Base-by-base conservation (phyloP, 768 basidiomycete genomes). In the Rossbeevera mucosa region DNA sequence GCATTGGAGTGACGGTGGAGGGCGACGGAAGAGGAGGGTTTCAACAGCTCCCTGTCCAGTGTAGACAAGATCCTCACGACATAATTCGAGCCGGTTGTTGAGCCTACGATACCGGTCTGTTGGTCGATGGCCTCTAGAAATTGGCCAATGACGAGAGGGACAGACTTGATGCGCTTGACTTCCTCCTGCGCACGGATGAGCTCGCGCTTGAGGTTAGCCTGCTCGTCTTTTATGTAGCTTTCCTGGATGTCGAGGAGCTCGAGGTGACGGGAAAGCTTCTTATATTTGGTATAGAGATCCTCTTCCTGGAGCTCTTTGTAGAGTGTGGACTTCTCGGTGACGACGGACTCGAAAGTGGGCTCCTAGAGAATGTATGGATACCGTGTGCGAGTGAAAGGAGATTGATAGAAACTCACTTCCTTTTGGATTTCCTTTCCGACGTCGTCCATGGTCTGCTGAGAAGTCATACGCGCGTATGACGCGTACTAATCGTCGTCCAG, bases 51-150 rank as follows among this genome's bases (percentile, higher is more conserved):
- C 56, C 95, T 85, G 74, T 99, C 96, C 44, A 99, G 79, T 2
- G 96, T 99, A 2, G 92, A 94, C 25, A 99, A 79, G 51, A 99
- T 98, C 56, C 96, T 84, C 61, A 98, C 95, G 47, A 99, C 94
- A 65, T 98, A 97, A 73, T 97, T 99, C 13, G 90, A 93, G 11
- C 96, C 96, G 4, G 96, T 98, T 0, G 96, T 99, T 13, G 91
- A 94, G 44, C 94, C 95, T 18, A 98, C 96, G 59, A 99, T 99
- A 55, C 88, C 93, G 14, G 95, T 93, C 61, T 88, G 85, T 69
- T 97, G 91, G 76, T 99, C 96, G 68, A 99, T 97, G 47, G 96
- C 89, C 74, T 99, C 96, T 30, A 98, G 82, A 76, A 99, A 99
- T 71, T 99, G 96, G 51, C 96, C 96, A 64, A 99, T 99, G 66